These are phyloP conservation scores for Stephanocyclus meneghinianus DNA, from an alignment of 352 stramenopile genomes.

Conservation along the genomic window DNA sequence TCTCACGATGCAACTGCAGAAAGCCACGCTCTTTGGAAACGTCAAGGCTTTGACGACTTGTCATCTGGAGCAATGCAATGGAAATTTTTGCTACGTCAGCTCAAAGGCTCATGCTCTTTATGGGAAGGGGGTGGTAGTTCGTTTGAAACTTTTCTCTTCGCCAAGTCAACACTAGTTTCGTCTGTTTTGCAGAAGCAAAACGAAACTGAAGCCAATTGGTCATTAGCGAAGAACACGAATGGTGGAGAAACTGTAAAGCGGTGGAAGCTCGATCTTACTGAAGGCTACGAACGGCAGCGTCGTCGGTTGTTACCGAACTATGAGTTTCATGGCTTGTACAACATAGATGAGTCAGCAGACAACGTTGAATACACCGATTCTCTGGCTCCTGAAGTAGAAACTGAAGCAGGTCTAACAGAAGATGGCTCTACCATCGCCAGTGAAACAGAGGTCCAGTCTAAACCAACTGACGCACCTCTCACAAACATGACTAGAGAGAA, in stretches of 20 bases:
- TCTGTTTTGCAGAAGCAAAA: slow-evolving; percentile 33
- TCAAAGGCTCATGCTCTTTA: slow-evolving; percentile 82
- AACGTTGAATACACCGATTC: slow-evolving; percentile 51
- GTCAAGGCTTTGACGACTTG: slow-evolving; percentile 83
- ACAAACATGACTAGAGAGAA: background rate
- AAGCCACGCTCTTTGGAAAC: slow-evolving; percentile 81
- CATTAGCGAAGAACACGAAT: slow-evolving; percentile 3
- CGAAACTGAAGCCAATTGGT: slow-evolving; percentile 31
- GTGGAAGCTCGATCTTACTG: slow-evolving; percentile 84
- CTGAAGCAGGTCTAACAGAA: slow-evolving; percentile 40
- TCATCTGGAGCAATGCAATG: slow-evolving; percentile 82
- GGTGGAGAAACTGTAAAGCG: slow-evolving; percentile 54
- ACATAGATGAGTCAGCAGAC: slow-evolving; percentile 80
- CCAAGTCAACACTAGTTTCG: slow-evolving; percentile 45
- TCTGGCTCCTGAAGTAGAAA: slow-evolving; percentile 7
- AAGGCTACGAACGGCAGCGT: slow-evolving; percentile 81
- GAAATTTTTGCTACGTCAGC: slow-evolving; percentile 79
- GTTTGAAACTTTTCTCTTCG: slow-evolving; percentile 56
- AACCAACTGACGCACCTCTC: background rate
- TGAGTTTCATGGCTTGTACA: slow-evolving; percentile 84
- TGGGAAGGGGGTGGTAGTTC: slow-evolving; percentile 77
- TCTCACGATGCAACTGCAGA: slow-evolving; percentile 78
- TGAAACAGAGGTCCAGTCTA: slow-evolving; percentile 5
- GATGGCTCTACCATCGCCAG: slow-evolving; percentile 35
- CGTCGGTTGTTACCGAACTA: slow-evolving; percentile 81